Evolutionary conservation across 192 early-diverging fungal genomes (phyloP), one percentile per base, ranked within the genome.

Genomic region (Coemansia sp.): DNA sequence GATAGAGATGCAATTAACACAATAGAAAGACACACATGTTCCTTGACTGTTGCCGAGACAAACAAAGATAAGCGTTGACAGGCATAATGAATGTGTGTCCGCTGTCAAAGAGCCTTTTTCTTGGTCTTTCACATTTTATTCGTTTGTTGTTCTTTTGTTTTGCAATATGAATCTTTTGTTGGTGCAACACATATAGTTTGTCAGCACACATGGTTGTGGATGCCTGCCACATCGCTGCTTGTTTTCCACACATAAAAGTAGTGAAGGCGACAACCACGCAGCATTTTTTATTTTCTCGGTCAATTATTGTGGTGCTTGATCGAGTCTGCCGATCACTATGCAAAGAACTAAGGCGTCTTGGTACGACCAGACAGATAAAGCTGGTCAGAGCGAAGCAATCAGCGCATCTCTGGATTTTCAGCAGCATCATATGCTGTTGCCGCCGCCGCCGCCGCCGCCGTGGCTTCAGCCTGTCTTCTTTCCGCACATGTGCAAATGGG

Each of bases 401-500:
- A 41, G 39, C 9, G 39, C 39, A 41, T 8, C 51, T 53, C 5
- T 5, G n/a, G 51, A 1, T 5, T 5, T 53, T 15, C 20, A 6
- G 51, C 51, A 8, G 22, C 12, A n/a, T 56, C 18, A 20, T 36
- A n/a, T 14, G 0, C 37, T 15, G 18, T 15, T 20, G 41, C 59
- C 6, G 14, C 28, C 8, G 35, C 61, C 28, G 48, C 32, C n/a
- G 43, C 68, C 20, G 61, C 65, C 32, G 38, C 66, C 17, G 37
- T 32, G 4, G 41, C 61, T 18, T 51, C 70, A 15, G 63, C 67
- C 20, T 32, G 61, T 32, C 80, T 53, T 15, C 34, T 43, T 37
- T 73, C 70, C 1, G 58, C 54, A 18, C 81, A 84, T 3, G 65
- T 75, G 39, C 81, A 84, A 34, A 84, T 28, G 12, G 81, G 76